Base-by-base conservation (phyloP, 768 basidiomycete species). In the Kwoniella pini region DNA sequence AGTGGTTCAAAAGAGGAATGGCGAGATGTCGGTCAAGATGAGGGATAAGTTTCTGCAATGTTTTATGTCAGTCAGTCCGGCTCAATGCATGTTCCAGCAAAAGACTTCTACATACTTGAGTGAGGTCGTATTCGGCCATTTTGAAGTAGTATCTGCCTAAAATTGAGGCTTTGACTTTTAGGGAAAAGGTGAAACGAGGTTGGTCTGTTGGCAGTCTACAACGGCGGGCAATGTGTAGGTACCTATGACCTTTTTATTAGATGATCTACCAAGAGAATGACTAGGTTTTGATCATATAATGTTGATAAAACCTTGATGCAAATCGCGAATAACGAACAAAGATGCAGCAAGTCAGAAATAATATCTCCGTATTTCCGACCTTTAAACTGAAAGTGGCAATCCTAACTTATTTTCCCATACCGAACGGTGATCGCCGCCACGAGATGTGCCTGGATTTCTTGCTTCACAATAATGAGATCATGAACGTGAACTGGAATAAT, bases 11-110 rank as follows among this genome's bases (percentile, higher is more conserved):
- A 9, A 98, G 81, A 26, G 96, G 94, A 70, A 97, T 89, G 38
- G 89, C 88, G 28, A 99, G 84, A 83, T 99, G 96, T 54, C 96
- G 86, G 80, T 99, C 96, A 62, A 96, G 82, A 81, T 91, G 89
- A 2, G 92, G 87, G 59, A 97, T 89, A 53, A 98, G 85, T 57
- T 88, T 90, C 78, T 88, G 87, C n/a, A n/a, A n/a, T n/a, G n/a
- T n/a, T n/a, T n/a, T n/a, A n/a, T n/a, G n/a, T n/a, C n/a, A n/a
- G n/a, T n/a, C n/a, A n/a, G n/a, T n/a, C n/a, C n/a, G n/a, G 45
- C 31, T 56, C 38, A 49, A 54, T n/a, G 24, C 11, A 21, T 52
- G n/a, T n/a, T n/a, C n/a, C 30, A 44, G 53, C 57, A 36, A 33
- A 30, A 33, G 21, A 43, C 3, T 4, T 11, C 39, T 50, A 60